Percentiles rank a stretch among this genome's conserved stretches.
These are phyloP conservation scores for Nothophaeocryptopus gaeumannii DNA, from an alignment of 2,329 filamentous ascomycete species.

Conservation along the genomic window DNA sequence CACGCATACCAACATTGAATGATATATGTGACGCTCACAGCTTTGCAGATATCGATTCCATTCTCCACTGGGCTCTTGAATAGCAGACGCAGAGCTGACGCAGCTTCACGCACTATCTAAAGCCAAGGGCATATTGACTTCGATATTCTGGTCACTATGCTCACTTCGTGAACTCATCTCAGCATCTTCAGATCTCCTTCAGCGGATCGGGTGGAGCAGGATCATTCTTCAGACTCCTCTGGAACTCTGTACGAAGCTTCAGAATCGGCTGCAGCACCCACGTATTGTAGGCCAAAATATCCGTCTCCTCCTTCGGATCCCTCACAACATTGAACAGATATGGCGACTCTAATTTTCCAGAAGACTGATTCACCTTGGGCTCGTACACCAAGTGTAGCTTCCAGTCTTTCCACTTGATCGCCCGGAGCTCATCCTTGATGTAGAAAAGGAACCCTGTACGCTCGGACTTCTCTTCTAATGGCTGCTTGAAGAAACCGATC, in stretches of 20 bases:
- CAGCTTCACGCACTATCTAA: too few relatives aligned
- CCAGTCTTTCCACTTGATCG: slow-evolving; percentile 13
- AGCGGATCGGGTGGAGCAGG: slow-evolving; percentile 8
- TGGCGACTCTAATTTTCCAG: slow-evolving; percentile 9
- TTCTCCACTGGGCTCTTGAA: too few relatives aligned
- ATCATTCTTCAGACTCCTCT: slow-evolving; percentile 6
- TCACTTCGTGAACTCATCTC: too few relatives aligned
- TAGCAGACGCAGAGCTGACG: too few relatives aligned
- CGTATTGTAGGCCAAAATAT: slow-evolving; percentile 12
- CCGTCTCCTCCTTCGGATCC: slow-evolving; percentile 12
- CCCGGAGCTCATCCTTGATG: slow-evolving; percentile 12
- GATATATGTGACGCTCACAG: too few relatives aligned
- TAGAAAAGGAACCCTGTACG: slow-evolving; percentile 11
- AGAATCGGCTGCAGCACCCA: slow-evolving; percentile 11
- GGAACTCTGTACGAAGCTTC: slow-evolving; percentile 7
- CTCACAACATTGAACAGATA: slow-evolving; percentile 13
- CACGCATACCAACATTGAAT: too few relatives aligned
- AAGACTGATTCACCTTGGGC: slow-evolving; percentile 11
- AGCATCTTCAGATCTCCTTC: neutral
- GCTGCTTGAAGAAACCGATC: slow-evolving; percentile 2
- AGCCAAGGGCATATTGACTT: too few relatives aligned
- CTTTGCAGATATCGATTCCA: too few relatives aligned
- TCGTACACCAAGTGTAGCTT: slow-evolving; percentile 14
- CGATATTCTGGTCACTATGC: too few relatives aligned
- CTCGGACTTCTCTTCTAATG: neutral